These are phyloP conservation scores for Coemansia sp. DNA, from an alignment of 192 early-diverging fungal species.

Conservation along the genomic window DNA sequence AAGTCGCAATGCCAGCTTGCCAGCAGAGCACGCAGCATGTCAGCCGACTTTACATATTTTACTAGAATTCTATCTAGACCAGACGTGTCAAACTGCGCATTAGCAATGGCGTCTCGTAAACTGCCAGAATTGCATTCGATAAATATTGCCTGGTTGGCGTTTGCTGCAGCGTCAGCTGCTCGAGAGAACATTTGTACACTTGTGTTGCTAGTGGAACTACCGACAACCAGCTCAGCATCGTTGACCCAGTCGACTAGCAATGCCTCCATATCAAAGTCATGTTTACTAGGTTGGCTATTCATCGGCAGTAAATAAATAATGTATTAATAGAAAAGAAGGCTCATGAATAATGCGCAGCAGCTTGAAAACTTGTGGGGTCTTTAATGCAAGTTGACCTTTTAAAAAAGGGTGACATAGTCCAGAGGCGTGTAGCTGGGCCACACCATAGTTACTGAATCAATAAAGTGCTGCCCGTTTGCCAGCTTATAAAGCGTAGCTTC, in stretches of 20 bases:
- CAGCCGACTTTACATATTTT: constrained; percentile 25
- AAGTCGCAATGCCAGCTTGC: constrained; percentile 36
- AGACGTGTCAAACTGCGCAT: neutral
- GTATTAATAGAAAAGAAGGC: too few species aligned
- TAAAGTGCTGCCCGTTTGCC: constrained; percentile 31
- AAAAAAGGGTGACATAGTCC: constrained; percentile 22
- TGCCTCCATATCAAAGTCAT: constrained; percentile 22
- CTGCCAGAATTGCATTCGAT: constrained; percentile 34
- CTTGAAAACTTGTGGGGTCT: neutral
- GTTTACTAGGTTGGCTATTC: neutral
- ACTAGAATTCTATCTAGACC: constrained; percentile 25
- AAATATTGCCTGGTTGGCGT: constrained; percentile 15
- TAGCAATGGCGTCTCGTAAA: constrained; percentile 6
- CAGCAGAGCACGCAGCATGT: constrained; percentile 37
- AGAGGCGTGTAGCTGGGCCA: constrained; percentile 51
- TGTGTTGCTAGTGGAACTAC: neutral
- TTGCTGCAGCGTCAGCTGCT: constrained; percentile 13
- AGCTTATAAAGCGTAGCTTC: constrained; percentile 43
- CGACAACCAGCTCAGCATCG: constrained; percentile 22
- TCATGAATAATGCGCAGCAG: neutral
- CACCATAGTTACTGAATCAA: constrained; percentile 46
- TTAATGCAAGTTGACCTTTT: neutral
- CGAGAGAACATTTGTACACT: constrained; percentile 25
- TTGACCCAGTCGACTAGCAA: constrained; percentile 40
- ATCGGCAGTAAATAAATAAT: neutral